Base-by-base conservation (phyloP, 495 filamentous ascomycete genomes). In the Penicillium lagena region DNA sequence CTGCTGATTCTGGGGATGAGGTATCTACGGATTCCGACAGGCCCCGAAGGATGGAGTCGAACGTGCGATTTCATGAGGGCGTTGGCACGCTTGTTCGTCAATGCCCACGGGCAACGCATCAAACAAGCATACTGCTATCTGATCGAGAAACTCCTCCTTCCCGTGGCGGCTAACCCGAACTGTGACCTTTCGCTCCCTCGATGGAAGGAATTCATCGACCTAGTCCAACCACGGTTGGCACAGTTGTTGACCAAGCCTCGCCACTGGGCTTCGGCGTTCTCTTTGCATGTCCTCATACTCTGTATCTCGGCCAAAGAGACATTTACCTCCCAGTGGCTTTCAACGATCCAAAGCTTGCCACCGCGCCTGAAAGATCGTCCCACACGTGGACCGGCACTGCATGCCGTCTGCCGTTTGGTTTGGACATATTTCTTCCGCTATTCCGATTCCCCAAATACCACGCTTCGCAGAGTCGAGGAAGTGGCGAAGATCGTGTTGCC, bases 341-440 rank as follows among this genome's bases (percentile, higher is more conserved):
- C 89, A 32, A 66, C 95, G 41, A 74, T 94, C 14, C 75, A 83
- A 32, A 79, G 81, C 32, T 72, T 93, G 12, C 86, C 90, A 37
- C 70, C 83, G 10, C 83, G 80, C 52, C 71, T 95, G 29, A 95
- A 93, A 52, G 93, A 97, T 60, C 80, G 90, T 22, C 74, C 75
- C 35, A 83, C 86, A 9, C 77, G 87, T 55, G 83, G 84, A n/a
- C 74, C 85, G 15, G 89, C 87, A 38, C 75, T 99, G 31, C 86
- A 95, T 52, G 89, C 88, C 12, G 81, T 96, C 35, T 95, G 90
- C 33, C 83, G 90, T 43, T 72, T 99, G n/a, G 71, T 95, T 3
- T 99, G 93, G 93, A 90, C 89, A 1, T 99, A 96, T 66, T 77
- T 97, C 17, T 95, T 95, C 61, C 81, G 90, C 13, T 75, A 83